These are phyloP conservation scores for Hygrocybe punicea DNA, from an alignment of 768 basidiomycete species.

Conservation along the genomic window DNA sequence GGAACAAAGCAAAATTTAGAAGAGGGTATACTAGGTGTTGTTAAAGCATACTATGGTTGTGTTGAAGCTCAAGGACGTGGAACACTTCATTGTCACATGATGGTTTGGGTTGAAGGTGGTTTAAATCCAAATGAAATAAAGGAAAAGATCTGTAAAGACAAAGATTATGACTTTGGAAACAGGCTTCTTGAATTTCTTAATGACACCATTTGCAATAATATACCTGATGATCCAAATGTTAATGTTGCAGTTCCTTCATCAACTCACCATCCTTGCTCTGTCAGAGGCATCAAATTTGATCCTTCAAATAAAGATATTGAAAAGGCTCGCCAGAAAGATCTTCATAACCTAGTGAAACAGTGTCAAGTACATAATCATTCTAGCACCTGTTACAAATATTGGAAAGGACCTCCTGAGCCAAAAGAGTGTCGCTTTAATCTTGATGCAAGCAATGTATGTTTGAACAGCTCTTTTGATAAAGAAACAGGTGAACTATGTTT, in stretches of 20 bases:
- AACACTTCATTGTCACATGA: slow-evolving; percentile 40
- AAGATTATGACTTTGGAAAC: slow-evolving; percentile 17
- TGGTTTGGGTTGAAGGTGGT: slow-evolving; percentile 38
- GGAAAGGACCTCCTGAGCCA: slow-evolving; percentile 19
- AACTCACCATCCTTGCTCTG: slow-evolving; percentile 19
- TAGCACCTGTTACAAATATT: slow-evolving; percentile 40
- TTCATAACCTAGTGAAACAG: slow-evolving; percentile 19
- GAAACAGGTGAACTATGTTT: slow-evolving; percentile 33
- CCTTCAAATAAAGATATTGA: neutral
- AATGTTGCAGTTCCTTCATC: slow-evolving; percentile 2
- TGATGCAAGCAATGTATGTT: slow-evolving; percentile 14
- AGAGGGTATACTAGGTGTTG: slow-evolving; percentile 33
- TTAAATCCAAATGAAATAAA: slow-evolving; percentile 32
- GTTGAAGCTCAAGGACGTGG: slow-evolving; percentile 41
- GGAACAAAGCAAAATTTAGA: slow-evolving; percentile 3
- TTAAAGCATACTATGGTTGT: slow-evolving; percentile 39
- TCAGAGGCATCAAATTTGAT: slow-evolving; percentile 2
- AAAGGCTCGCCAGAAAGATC: slow-evolving; percentile 15
- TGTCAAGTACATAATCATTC: slow-evolving; percentile 36
- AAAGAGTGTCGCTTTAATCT: slow-evolving; percentile 32
- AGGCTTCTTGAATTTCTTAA: slow-evolving; percentile 22
- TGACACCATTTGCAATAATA: slow-evolving; percentile 22
- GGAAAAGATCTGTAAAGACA: neutral
- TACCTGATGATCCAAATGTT: slow-evolving; percentile 18
- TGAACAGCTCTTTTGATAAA: slow-evolving; percentile 21